phyloP scores from a whole-genome alignment of 140 eudicot species.

The Flaveria floridana region DNA sequence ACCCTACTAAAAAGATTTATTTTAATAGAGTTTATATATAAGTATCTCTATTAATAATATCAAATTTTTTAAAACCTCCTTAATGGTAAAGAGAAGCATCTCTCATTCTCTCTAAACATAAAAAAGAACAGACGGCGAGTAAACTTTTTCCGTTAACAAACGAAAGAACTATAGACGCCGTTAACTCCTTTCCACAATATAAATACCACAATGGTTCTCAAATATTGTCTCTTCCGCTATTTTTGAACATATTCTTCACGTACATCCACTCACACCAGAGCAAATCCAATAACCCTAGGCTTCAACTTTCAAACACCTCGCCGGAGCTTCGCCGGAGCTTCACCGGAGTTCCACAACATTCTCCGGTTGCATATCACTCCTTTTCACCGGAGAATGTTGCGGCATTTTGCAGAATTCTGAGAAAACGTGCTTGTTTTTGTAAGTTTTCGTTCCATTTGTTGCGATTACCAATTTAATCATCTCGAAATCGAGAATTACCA shows the following conservation, averaged over 20 bases:
- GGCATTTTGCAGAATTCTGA: conserved; percentile 18
- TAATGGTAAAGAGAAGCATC: conserved; percentile 40
- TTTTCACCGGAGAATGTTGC: conserved; percentile 15
- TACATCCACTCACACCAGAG: conserved; percentile 28
- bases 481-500: not conserved
- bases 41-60: not conserved
- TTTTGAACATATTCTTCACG: conserved; percentile 32
- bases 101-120: not conserved
- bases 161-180: conserved; percentile 39
- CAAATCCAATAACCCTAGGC: conserved; percentile 14
- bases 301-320: conserved; percentile 4
- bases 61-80: conserved; percentile 17
- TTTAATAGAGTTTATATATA: not conserved
- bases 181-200: conserved; percentile 40
- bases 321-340: conserved; percentile 43
- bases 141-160: conserved; percentile 47
- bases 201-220: conserved; percentile 44
- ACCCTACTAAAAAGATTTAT: not conserved
- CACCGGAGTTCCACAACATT: conserved; percentile 5
- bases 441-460: not conserved
- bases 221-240: conserved; percentile 45
- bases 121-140: conserved; percentile 3
- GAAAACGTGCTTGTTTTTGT: conserved; percentile 10
- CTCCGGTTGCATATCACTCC: conserved; percentile 10
- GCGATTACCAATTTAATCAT: not conserved